Conservation (phyloP, 768 basidiomycete genomes). For the button mushroom (Agaricus bisporus) region DNA sequence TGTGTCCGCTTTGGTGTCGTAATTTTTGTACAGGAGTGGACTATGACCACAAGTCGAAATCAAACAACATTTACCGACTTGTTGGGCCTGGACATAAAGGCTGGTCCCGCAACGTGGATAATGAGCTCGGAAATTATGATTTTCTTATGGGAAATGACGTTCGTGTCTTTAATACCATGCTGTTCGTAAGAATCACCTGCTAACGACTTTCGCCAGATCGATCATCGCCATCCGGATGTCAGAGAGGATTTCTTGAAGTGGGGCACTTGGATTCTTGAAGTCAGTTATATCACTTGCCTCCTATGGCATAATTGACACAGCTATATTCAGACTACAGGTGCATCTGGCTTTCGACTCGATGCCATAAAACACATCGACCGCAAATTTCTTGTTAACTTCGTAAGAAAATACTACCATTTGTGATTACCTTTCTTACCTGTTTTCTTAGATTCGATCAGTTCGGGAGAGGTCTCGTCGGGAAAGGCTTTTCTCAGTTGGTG, state of each 20-base stretch:
- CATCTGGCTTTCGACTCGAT: constrained; percentile 77
- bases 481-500: constrained; percentile 55
- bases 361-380: constrained; percentile 88
- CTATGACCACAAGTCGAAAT: constrained; percentile 67
- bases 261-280: constrained; percentile 72
- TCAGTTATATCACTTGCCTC: constrained; percentile 9
- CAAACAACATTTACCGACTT: constrained; percentile 68
- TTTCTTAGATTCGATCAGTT: constrained; percentile 42
- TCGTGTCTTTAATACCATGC: constrained; percentile 16
- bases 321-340: constrained; percentile 51
- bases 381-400: constrained; percentile 64
- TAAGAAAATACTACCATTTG: constrained; percentile 24
- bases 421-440: neutral
- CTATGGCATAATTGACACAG: neutral
- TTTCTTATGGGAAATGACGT: constrained; percentile 76
- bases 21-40: constrained; percentile 55
- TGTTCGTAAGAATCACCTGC: neutral
- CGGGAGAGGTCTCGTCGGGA: constrained; percentile 38
- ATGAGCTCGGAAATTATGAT: constrained; percentile 85
- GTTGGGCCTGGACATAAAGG: constrained; percentile 59
- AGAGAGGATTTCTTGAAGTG: constrained; percentile 67
- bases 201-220: constrained; percentile 46
- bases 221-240: constrained; percentile 79
- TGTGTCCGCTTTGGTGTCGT: neutral
- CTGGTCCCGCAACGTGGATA: constrained; percentile 79